Percentiles rank a stretch among this genome's conserved stretches.
Evolutionary conservation across 108 stramenopile genomes (phyloP).

Genomic region (Fragilaria crotonensis): DNA sequence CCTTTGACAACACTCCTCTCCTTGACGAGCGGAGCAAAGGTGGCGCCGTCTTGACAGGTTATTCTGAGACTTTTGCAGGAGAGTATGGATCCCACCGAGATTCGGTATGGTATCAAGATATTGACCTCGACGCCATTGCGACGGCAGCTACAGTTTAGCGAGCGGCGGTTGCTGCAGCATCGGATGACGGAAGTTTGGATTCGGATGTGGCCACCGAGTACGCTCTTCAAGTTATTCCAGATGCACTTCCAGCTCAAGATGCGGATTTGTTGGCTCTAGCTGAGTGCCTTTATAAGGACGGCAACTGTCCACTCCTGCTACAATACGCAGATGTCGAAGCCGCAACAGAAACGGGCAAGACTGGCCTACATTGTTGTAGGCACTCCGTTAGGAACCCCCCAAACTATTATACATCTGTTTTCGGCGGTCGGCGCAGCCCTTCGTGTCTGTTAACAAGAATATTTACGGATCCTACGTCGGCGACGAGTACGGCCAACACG

Average conservation of each 20-base stretch:
- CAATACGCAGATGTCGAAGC: constrained; percentile 56
- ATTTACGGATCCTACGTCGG: constrained; percentile 64
- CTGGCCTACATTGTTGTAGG: too few relatives aligned
- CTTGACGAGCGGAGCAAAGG: constrained; percentile 42
- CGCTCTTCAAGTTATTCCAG: constrained; percentile 45
- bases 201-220: constrained; percentile 46
- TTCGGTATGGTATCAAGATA: constrained; percentile 25
- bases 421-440: constrained; percentile 56
- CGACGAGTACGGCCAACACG: constrained; percentile 52
- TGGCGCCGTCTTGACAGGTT: constrained; percentile 75
- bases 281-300: constrained; percentile 60
- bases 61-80: constrained; percentile 64
- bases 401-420: constrained; percentile 73
- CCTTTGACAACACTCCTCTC: constrained; percentile 59
- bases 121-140: constrained; percentile 69
- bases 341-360: constrained; percentile 38
- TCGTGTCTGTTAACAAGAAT: constrained; percentile 57
- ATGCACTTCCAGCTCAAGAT: constrained; percentile 43
- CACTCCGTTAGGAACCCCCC: constrained; percentile 59
- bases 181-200: constrained; percentile 61
- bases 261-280: constrained; percentile 39
- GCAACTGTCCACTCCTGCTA: constrained; percentile 49
- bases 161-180: constrained; percentile 72
- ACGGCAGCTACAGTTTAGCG: constrained; percentile 74
- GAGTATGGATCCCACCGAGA: constrained; percentile 75